Conservation (phyloP, 2,329 filamentous ascomycete genomes). For the Thelonectria discophora region DNA sequence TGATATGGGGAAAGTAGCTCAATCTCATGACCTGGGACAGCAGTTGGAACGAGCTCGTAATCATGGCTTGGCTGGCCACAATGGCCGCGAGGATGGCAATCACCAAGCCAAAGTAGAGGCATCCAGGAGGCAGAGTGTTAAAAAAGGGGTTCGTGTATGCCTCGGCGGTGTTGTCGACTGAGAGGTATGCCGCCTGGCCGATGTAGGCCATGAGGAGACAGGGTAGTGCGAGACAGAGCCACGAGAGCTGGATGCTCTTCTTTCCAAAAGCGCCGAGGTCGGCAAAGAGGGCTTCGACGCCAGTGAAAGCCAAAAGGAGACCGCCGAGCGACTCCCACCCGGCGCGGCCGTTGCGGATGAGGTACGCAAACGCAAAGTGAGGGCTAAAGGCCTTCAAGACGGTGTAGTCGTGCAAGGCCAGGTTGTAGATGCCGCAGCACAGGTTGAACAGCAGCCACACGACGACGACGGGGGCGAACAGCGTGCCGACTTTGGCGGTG, state of each 20-base stretch:
- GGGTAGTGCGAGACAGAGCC: constrained; percentile 73
- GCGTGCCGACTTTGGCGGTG: constrained; percentile 64
- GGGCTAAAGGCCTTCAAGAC: constrained; percentile 65
- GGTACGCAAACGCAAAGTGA: constrained; percentile 66
- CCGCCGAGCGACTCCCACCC: constrained; percentile 73
- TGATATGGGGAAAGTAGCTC: constrained; percentile 77
- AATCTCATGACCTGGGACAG: constrained; percentile 74
- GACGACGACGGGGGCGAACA: constrained; percentile 72
- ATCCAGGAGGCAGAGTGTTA: constrained; percentile 71
- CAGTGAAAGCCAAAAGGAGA: constrained; percentile 76
- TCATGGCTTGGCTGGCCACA: constrained; percentile 80
- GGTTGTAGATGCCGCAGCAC: constrained; percentile 69
- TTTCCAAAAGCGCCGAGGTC: constrained; percentile 77
- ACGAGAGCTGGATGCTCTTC: constrained; percentile 75
- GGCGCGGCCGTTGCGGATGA: constrained; percentile 63
- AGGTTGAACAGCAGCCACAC: constrained; percentile 71
- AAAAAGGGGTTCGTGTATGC: constrained; percentile 72
- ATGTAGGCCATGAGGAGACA: constrained; percentile 71
- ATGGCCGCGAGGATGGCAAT: constrained; percentile 74
- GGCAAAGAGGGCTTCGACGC: constrained; percentile 79
- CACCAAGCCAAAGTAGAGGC: constrained; percentile 71
- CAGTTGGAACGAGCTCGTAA: constrained; percentile 74
- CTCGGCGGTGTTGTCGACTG: constrained; percentile 58
- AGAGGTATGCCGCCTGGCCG: constrained; percentile 77
- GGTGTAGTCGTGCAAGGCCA: constrained; percentile 58